phyloP scores from a whole-genome alignment of 805 yeast genomes.

The Saturnispora quitensis region DNA sequence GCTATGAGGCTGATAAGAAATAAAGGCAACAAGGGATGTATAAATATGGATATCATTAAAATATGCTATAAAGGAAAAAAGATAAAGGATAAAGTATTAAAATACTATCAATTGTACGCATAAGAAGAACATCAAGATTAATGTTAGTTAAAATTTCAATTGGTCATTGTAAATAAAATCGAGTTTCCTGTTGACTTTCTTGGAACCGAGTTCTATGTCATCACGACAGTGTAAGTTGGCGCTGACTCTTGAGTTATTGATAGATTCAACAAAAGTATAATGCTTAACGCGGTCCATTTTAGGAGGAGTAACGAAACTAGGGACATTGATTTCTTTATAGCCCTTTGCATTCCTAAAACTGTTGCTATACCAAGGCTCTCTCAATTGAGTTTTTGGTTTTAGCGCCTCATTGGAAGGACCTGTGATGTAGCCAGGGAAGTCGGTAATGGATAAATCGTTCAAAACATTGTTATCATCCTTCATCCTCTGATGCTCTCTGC shows the following conservation, averaged over 20 bases:
- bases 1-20: background rate
- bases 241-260: background rate
- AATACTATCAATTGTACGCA: background rate
- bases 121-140: background rate
- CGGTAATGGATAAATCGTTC: conserved; percentile 5
- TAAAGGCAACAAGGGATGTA: background rate
- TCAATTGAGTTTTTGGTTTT: conserved; percentile 1
- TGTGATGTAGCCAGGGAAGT: conserved; percentile 7
- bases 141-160: background rate
- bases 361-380: conserved; percentile 10
- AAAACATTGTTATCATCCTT: background rate
- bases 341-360: background rate
- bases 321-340: background rate
- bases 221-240: background rate
- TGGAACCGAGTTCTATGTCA: background rate
- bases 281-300: conserved; percentile 5
- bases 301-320: conserved; percentile 12
- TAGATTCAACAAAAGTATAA: conserved; percentile 5
- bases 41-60: background rate
- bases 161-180: conserved; percentile 5
- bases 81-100: background rate
- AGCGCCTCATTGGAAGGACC: background rate
- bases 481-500: background rate
- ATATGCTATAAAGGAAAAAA: background rate
- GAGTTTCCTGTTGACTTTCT: background rate